Conservation (phyloP, 2,329 filamentous ascomycete genomes). For the Ascochyta clinopodiicola region DNA sequence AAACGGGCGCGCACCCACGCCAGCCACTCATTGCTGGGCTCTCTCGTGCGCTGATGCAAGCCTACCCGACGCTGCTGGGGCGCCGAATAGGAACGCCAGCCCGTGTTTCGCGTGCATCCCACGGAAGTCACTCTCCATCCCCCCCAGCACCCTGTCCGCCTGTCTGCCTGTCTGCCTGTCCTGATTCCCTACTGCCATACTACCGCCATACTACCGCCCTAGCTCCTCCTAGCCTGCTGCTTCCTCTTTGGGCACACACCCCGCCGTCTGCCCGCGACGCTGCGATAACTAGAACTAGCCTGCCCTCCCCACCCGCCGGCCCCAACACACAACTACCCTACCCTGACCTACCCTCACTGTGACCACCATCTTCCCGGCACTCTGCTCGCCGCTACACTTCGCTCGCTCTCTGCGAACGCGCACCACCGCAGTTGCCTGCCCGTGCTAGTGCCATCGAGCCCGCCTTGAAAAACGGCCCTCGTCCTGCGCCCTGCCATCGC, state of each 20-base stretch:
- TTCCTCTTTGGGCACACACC: slow-evolving; percentile 5
- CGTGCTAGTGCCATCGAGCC: slow-evolving; percentile 1
- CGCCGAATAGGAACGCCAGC: slow-evolving; percentile 34
- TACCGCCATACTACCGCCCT: background rate
- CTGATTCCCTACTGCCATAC: too few species aligned
- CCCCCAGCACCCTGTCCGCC: background rate
- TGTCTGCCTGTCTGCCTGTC: too few species aligned
- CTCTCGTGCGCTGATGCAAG: slow-evolving; percentile 33
- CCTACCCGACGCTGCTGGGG: slow-evolving; percentile 44
- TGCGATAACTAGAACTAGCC: slow-evolving; percentile 35
- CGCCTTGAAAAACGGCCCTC: slow-evolving; percentile 14
- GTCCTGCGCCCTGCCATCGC: slow-evolving; percentile 14
- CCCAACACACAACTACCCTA: background rate
- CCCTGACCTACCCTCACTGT: slow-evolving; percentile 19
- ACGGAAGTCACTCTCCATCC: slow-evolving; percentile 8
- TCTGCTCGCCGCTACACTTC: slow-evolving; percentile 3
- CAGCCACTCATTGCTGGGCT: slow-evolving; percentile 14
- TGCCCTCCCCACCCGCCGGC: slow-evolving; percentile 31
- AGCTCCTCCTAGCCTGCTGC: slow-evolving; percentile 9
- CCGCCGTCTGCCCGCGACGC: slow-evolving; percentile 1
- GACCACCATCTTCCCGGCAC: background rate
- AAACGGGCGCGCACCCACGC: slow-evolving; percentile 18
- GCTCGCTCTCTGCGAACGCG: slow-evolving; percentile 2
- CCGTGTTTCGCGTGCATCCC: slow-evolving; percentile 20
- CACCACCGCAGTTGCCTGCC: slow-evolving; percentile 3